phyloP scores from a whole-genome alignment of 192 early-diverging fungal genomes.

The Dispira parvispora region DNA sequence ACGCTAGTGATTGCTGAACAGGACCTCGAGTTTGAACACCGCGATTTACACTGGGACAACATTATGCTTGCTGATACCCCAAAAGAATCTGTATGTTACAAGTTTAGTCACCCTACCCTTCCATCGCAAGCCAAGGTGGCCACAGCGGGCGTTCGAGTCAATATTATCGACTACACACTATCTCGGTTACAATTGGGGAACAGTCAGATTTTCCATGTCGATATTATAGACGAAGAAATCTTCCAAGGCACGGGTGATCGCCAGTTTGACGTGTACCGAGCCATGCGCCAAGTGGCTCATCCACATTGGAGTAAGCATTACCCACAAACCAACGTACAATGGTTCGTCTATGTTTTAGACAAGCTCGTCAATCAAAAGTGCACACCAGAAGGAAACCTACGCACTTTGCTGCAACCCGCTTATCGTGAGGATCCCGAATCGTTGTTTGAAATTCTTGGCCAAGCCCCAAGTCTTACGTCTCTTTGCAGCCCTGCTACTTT shows the following conservation, averaged over 20 bases:
- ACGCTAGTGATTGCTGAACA: conserved; percentile 39
- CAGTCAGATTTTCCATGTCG: conserved; percentile 33
- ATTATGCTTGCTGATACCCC: conserved; percentile 34
- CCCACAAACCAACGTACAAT: conserved; percentile 32
- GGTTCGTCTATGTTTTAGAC: conserved; percentile 30
- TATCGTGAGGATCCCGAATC: neutral
- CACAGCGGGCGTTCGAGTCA: conserved; percentile 39
- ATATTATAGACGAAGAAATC: conserved; percentile 31
- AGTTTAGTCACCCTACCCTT: neutral
- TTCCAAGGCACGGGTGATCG: conserved; percentile 44
- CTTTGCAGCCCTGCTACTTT: neutral
- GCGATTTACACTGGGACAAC: conserved; percentile 63
- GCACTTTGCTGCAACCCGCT: neutral
- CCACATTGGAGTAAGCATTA: conserved; percentile 27
- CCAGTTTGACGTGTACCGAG: conserved; percentile 56
- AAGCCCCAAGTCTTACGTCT: neutral
- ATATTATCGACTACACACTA: conserved; percentile 58
- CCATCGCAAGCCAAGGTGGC: conserved; percentile 16
- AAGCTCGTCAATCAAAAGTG: conserved; percentile 21
- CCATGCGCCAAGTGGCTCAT: conserved; percentile 33
- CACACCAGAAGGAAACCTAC: no score
- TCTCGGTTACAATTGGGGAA: conserved; percentile 33
- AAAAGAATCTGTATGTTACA: conserved; percentile 8
- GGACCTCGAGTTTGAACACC: conserved; percentile 40
- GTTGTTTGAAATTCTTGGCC: neutral